These are phyloP conservation scores for Wickerhamomyces sp. DNA, from an alignment of 1,139 yeast genomes.

Conservation along the genomic window DNA sequence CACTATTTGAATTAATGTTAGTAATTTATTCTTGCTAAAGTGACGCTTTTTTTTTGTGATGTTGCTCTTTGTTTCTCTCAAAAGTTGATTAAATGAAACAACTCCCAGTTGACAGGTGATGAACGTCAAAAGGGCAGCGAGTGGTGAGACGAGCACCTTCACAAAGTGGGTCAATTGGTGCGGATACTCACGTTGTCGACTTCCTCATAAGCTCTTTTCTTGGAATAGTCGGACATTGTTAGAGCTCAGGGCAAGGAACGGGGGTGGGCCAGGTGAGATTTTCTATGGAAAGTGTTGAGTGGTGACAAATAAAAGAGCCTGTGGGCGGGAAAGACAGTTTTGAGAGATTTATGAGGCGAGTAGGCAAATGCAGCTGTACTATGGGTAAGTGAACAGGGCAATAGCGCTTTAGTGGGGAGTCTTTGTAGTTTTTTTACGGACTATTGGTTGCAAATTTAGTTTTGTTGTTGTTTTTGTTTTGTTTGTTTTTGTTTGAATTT, in stretches of 20 bases:
- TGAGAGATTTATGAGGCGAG: not conserved
- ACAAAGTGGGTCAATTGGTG: too few relatives aligned
- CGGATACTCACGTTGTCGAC: constrained; percentile 5
- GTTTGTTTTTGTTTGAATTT: constrained; percentile 2
- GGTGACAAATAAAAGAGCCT: too few relatives aligned
- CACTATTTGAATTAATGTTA: constrained; percentile 4
- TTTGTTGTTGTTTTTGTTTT: not conserved
- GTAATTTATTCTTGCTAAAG: not conserved
- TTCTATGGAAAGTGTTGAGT: too few relatives aligned
- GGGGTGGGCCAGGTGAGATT: too few relatives aligned
- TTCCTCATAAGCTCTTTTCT: constrained; percentile 2
- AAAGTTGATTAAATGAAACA: too few relatives aligned
- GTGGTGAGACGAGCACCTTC: too few relatives aligned
- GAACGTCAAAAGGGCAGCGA: not conserved
- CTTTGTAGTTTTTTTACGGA: not conserved
- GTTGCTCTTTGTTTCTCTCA: too few relatives aligned
- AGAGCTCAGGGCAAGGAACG: too few relatives aligned
- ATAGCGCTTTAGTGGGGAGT: too few relatives aligned
- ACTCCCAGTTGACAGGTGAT: not conserved
- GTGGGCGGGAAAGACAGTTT: too few relatives aligned
- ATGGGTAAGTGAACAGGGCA: too few relatives aligned
- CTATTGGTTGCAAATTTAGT: not conserved
- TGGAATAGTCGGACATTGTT: constrained; percentile 1
- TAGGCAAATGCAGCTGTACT: too few relatives aligned
- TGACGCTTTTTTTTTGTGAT: not conserved